A percentile compares a stretch with the other conserved stretches of the same genome.
Evolutionary conservation across 805 yeast species (phyloP).

Genomic region (Candida montana): DNA sequence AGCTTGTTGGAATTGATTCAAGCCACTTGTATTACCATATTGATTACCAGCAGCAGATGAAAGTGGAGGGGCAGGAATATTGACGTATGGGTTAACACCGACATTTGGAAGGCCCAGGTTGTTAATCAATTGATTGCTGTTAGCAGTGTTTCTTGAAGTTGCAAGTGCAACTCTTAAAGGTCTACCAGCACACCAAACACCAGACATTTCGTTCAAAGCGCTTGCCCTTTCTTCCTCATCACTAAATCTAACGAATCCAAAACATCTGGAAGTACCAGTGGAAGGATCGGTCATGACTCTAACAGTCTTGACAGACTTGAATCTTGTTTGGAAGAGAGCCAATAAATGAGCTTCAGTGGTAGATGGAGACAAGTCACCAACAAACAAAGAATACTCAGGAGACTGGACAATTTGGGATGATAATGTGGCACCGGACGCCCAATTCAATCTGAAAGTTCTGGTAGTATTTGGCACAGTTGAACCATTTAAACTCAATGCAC

Average conservation of each 20-base stretch:
- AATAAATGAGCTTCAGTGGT: conserved; percentile 77
- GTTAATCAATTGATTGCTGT: conserved; percentile 6
- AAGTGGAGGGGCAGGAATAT: conserved; percentile 5
- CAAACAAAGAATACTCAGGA: conserved; percentile 73
- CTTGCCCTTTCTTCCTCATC: conserved; percentile 62
- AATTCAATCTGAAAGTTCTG: conserved; percentile 66
- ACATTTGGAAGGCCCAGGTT: conserved; percentile 2
- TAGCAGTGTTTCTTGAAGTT: conserved; percentile 52
- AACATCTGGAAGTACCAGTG: conserved; percentile 70
- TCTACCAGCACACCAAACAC: conserved; percentile 75
- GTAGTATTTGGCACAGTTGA: conserved; percentile 55
- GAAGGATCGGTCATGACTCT: conserved; percentile 85
- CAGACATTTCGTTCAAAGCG: conserved; percentile 72
- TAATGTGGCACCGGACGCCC: conserved; percentile 83
- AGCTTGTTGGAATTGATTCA: conserved; percentile 19
- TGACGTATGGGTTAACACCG: conserved; percentile 9
- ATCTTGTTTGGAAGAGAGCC: conserved; percentile 64
- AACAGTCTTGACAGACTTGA: conserved; percentile 66
- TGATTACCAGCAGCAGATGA: conserved; percentile 3
- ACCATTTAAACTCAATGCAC: conserved; percentile 63
- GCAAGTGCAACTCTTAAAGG: conserved; percentile 75
- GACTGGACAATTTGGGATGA: conserved; percentile 64
- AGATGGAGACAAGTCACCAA: conserved; percentile 75
- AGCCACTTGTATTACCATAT: conserved; percentile 2
- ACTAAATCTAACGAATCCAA: conserved; percentile 75